phyloP scores from a whole-genome alignment of 1,284 basidiomycete species.

The Austropuccinia psidii region DNA sequence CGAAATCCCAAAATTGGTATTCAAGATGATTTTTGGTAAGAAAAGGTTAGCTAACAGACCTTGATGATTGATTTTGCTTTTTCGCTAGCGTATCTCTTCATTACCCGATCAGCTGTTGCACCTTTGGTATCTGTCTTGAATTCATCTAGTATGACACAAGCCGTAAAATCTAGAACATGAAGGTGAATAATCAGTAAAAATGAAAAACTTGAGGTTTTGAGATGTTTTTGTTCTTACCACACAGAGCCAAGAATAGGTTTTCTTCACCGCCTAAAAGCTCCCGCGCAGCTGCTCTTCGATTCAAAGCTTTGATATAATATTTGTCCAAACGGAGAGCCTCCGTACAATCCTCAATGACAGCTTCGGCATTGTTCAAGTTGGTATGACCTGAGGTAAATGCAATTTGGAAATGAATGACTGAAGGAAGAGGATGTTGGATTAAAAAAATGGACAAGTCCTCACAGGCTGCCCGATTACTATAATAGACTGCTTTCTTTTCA shows the following conservation, averaged over 20 bases:
- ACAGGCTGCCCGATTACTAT: slow-evolving; percentile 96
- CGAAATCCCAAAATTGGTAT: too few species aligned
- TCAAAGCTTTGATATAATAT: slow-evolving; percentile 88
- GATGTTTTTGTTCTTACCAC: slow-evolving; percentile 51
- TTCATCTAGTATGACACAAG: slow-evolving; percentile 85
- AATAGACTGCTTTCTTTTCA: slow-evolving; percentile 79
- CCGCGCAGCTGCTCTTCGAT: slow-evolving; percentile 77
- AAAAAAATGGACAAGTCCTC: slow-evolving; percentile 44
- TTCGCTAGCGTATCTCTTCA: slow-evolving; percentile 71
- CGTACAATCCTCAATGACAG: slow-evolving; percentile 84
- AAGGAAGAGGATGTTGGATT: neutral
- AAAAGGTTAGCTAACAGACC: neutral
- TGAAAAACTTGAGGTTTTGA: neutral
- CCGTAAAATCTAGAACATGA: slow-evolving; percentile 70
- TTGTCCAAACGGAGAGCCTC: slow-evolving; percentile 75
- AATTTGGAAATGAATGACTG: neutral
- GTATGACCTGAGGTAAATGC: slow-evolving; percentile 61
- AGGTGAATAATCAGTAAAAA: neutral
- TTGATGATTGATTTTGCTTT: slow-evolving; percentile 64
- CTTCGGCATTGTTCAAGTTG: slow-evolving; percentile 74
- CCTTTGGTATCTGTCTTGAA: slow-evolving; percentile 77
- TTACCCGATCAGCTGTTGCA: slow-evolving; percentile 77
- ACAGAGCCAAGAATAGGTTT: slow-evolving; percentile 57
- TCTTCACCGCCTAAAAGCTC: slow-evolving; percentile 69
- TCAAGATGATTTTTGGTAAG: neutral